Evolutionary conservation across 2,329 filamentous ascomycete genomes (phyloP).

Genomic region (Zasmidium citrigriseum): DNA sequence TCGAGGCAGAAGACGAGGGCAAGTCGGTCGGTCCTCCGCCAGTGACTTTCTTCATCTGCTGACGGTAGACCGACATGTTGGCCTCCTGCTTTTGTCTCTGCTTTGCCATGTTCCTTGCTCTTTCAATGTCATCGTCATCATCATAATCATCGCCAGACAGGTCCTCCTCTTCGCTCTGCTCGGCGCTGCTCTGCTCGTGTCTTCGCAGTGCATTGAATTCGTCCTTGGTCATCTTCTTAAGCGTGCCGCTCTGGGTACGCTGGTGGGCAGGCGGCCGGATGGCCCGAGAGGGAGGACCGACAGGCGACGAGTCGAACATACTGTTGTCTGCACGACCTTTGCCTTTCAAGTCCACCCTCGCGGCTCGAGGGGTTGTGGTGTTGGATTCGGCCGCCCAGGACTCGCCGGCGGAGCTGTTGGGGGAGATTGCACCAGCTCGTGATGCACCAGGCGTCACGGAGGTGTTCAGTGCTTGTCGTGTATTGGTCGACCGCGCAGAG

Average conservation of each 20-base stretch:
- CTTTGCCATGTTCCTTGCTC: slow-evolving; percentile 69
- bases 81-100: slow-evolving; percentile 87
- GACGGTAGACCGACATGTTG: slow-evolving; percentile 83
- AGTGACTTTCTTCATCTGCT: slow-evolving; percentile 96
- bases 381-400: slow-evolving; percentile 24
- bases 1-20: slow-evolving; percentile 37
- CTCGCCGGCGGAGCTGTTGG: slow-evolving; percentile 25
- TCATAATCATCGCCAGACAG: slow-evolving; percentile 62
- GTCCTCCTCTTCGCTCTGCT: slow-evolving; percentile 45
- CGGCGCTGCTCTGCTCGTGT: slow-evolving; percentile 52
- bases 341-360: slow-evolving; percentile 8
- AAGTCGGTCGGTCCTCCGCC: slow-evolving; percentile 63
- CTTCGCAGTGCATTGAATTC: slow-evolving; percentile 81
- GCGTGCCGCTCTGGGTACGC: slow-evolving; percentile 25
- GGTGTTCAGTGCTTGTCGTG: background rate
- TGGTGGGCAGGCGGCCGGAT: slow-evolving; percentile 26
- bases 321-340: slow-evolving; percentile 21
- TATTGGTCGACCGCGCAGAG: slow-evolving; percentile 1
- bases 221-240: slow-evolving; percentile 84
- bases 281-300: slow-evolving; percentile 34
- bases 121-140: slow-evolving; percentile 77
- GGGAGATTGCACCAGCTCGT: slow-evolving; percentile 23
- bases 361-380: slow-evolving; percentile 29
- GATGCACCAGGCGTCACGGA: slow-evolving; percentile 14
- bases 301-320: slow-evolving; percentile 36